A percentile compares a stretch with the other conserved stretches of the same genome.
Conservation (phyloP, 2,329 filamentous ascomycete genomes). For the Spiromastix sp. region DNA sequence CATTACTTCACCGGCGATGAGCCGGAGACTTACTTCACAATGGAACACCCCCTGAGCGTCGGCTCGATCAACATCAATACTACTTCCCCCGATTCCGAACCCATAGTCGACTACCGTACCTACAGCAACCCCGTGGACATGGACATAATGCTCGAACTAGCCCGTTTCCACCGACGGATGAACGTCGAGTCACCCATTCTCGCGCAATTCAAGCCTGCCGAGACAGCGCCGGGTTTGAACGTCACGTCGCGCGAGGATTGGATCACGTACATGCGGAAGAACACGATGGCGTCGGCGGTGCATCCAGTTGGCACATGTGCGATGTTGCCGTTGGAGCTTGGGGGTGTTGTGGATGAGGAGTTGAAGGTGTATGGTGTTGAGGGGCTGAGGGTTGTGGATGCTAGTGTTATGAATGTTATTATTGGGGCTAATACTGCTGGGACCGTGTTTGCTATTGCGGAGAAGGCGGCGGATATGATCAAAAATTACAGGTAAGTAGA, state of each 20-base stretch:
- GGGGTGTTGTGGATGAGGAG: slow-evolving; percentile 15
- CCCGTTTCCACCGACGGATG: background rate
- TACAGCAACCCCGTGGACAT: slow-evolving; percentile 30
- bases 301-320: slow-evolving; percentile 15
- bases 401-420: slow-evolving; percentile 20
- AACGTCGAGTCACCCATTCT: background rate
- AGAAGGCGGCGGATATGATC: slow-evolving; percentile 18
- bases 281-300: background rate
- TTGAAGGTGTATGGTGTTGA: slow-evolving; percentile 15
- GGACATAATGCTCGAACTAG: slow-evolving; percentile 16
- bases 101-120: slow-evolving; percentile 30
- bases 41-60: slow-evolving; percentile 28
- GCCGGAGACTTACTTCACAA: background rate
- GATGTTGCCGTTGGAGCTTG: slow-evolving; percentile 14
- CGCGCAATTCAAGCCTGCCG: background rate
- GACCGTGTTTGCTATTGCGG: slow-evolving; percentile 23
- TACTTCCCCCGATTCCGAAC: slow-evolving; percentile 23
- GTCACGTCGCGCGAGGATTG: slow-evolving; percentile 3
- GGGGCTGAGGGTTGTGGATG: slow-evolving; percentile 19
- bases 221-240: background rate
- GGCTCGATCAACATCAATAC: slow-evolving; percentile 31
- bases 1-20: background rate
- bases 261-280: slow-evolving; percentile 9
- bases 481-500: too few relatives aligned
- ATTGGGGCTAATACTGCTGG: slow-evolving; percentile 22